Conservation (phyloP, 345 rosid species). For the Melaleuca alternifolia region DNA sequence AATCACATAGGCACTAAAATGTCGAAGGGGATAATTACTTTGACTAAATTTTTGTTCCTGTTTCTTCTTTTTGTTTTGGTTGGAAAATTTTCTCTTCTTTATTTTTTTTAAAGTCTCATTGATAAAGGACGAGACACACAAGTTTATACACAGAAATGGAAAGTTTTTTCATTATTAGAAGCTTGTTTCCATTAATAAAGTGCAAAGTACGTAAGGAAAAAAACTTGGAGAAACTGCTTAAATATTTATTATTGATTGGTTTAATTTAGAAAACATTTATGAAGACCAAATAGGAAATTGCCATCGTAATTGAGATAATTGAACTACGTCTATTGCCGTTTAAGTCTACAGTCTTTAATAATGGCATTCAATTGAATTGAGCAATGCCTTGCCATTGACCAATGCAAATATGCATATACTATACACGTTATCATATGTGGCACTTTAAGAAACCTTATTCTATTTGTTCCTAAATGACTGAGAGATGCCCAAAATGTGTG, state of each 20-base stretch:
- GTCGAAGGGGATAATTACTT: not conserved
- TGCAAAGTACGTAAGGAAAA: not conserved
- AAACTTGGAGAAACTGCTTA: not conserved
- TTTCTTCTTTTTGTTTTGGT: not conserved
- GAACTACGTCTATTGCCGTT: not conserved
- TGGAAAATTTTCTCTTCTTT: too few relatives aligned
- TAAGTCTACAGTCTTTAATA: not conserved
- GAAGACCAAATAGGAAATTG: not conserved
- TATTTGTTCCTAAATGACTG: not conserved
- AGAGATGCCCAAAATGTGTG: not conserved
- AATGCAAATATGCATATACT: not conserved
- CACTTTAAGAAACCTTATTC: not conserved
- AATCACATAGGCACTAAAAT: not conserved
- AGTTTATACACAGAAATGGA: not conserved
- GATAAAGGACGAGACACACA: not conserved
- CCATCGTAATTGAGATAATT: not conserved
- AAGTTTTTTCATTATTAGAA: not conserved
- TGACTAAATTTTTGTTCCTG: not conserved
- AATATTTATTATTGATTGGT: not conserved
- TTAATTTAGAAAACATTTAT: not conserved
- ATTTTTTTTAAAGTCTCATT: not conserved
- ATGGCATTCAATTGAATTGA: not conserved
- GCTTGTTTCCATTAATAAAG: not conserved
- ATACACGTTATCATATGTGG: too few relatives aligned
- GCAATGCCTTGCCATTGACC: not conserved